A percentile compares a stretch with the other conserved stretches of the same genome.
These are phyloP conservation scores for Vigna reflexopilosa DNA, from an alignment of 306 rosid species.

Conservation along the genomic window DNA sequence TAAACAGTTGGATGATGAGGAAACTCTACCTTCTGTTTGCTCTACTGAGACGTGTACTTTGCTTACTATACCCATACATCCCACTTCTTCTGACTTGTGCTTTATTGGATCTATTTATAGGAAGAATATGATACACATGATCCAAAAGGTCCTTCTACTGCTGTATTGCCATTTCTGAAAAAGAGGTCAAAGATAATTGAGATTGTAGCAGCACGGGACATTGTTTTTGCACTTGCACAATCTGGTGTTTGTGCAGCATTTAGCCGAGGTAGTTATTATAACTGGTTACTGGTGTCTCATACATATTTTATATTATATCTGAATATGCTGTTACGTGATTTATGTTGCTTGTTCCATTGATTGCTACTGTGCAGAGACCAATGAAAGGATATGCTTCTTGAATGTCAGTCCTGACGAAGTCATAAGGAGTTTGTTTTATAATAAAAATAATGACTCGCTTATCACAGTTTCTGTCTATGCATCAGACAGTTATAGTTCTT, in stretches of 20 bases:
- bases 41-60: slow-evolving; percentile 11
- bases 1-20: slow-evolving; percentile 1
- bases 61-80: not conserved
- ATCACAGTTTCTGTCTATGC: slow-evolving; percentile 99
- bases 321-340: slow-evolving; percentile 9
- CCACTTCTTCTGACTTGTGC: slow-evolving; percentile 7
- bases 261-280: slow-evolving; percentile 53
- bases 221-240: slow-evolving; percentile 66
- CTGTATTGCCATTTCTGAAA: slow-evolving; percentile 52
- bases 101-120: slow-evolving; percentile 46
- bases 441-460: slow-evolving; percentile 93
- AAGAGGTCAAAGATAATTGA: slow-evolving; percentile 66
- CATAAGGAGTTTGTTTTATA: slow-evolving; percentile 88
- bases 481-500: slow-evolving; percentile 93
- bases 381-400: slow-evolving; percentile 93
- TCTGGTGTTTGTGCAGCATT: slow-evolving; percentile 71
- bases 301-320: not conserved
- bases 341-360: slow-evolving; percentile 26
- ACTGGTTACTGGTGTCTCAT: not conserved
- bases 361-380: slow-evolving; percentile 82
- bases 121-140: slow-evolving; percentile 66
- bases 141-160: slow-evolving; percentile 60
- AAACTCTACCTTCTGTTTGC: slow-evolving; percentile 17
- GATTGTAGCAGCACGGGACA: slow-evolving; percentile 63
- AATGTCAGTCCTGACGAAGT: slow-evolving; percentile 96